phyloP scores from a whole-genome alignment of 2,329 filamentous ascomycete species.

The Pseudogymnoascus sp. region DNA sequence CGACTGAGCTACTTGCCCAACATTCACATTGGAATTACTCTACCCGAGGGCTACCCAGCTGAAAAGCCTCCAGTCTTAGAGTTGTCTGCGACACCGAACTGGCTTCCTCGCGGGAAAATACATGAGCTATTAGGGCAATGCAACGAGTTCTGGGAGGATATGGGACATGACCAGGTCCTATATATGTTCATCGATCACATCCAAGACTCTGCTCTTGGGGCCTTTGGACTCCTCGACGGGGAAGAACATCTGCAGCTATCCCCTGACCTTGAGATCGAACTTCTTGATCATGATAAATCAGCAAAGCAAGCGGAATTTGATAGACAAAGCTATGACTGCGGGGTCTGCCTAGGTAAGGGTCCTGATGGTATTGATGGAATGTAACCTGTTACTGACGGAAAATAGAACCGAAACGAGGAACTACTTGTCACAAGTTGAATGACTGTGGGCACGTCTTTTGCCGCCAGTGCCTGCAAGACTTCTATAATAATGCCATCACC shows the following conservation, averaged over 20 bases:
- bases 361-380: conserved; percentile 17
- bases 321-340: conserved; percentile 79
- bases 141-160: conserved; percentile 54
- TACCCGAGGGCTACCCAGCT: conserved; percentile 55
- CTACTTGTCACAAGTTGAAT: conserved; percentile 71
- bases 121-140: conserved; percentile 46
- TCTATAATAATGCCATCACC: conserved; percentile 80
- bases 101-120: conserved; percentile 48
- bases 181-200: conserved; percentile 60
- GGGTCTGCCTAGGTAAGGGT: conserved; percentile 65
- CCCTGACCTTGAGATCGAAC: conserved; percentile 57
- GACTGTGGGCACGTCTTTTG: conserved; percentile 92
- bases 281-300: conserved; percentile 73
- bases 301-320: conserved; percentile 72
- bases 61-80: conserved; percentile 44
- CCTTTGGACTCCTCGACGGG: conserved; percentile 51
- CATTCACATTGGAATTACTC: conserved; percentile 45
- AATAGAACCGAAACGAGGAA: conserved; percentile 80
- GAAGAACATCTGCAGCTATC: conserved; percentile 47
- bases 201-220: conserved; percentile 51
- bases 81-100: conserved; percentile 50
- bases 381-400: conserved; percentile 10
- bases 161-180: conserved; percentile 52
- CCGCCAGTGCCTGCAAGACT: conserved; percentile 76
- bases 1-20: conserved; percentile 46